Conservation (phyloP, 2,329 filamentous ascomycete species). For the Clonostachys sp. region DNA sequence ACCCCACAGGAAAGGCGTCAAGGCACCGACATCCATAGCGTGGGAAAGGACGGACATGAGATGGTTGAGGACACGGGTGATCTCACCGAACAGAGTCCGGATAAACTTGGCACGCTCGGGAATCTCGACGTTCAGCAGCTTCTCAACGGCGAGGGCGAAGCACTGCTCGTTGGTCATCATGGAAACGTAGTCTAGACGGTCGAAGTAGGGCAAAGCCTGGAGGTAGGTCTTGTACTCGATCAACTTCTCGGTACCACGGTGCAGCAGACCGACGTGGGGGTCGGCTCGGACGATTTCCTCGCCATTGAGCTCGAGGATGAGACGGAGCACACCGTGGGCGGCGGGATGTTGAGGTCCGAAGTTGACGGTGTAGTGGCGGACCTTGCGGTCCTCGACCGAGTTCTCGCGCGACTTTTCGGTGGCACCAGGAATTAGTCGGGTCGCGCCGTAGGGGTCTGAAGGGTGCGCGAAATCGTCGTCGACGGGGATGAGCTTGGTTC, state of each 20-base stretch:
- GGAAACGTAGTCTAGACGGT: slow-evolving; percentile 96
- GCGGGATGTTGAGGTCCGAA: slow-evolving; percentile 98
- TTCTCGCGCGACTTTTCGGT: slow-evolving; percentile 42
- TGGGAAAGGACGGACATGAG: slow-evolving; percentile 96
- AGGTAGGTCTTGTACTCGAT: slow-evolving; percentile 99
- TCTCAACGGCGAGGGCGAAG: slow-evolving; percentile 92
- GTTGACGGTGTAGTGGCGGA: slow-evolving; percentile 99
- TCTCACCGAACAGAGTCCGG: slow-evolving; percentile 89
- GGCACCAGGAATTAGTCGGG: slow-evolving; percentile 30
- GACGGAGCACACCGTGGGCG: slow-evolving; percentile 92
- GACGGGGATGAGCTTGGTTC: slow-evolving; percentile 60
- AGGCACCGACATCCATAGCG: slow-evolving; percentile 97
- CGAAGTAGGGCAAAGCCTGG: slow-evolving; percentile 97
- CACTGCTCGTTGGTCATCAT: slow-evolving; percentile 99
- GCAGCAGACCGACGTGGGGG: slow-evolving; percentile 92
- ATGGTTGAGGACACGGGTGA: slow-evolving; percentile 92
- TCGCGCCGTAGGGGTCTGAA: slow-evolving; percentile 42
- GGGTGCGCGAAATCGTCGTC: slow-evolving; percentile 59
- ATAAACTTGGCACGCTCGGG: slow-evolving; percentile 96
- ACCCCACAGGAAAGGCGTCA: slow-evolving; percentile 98
- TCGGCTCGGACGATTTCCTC: slow-evolving; percentile 97
- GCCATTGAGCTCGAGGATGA: slow-evolving; percentile 96
- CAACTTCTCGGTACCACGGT: slow-evolving; percentile 97
- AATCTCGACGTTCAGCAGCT: slow-evolving; percentile 94
- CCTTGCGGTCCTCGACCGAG: slow-evolving; percentile 65